A percentile compares a stretch with the other conserved stretches of the same genome.
These are phyloP conservation scores for Lathyrus sativus DNA, from an alignment of 306 rosid species.

Conservation along the genomic window DNA sequence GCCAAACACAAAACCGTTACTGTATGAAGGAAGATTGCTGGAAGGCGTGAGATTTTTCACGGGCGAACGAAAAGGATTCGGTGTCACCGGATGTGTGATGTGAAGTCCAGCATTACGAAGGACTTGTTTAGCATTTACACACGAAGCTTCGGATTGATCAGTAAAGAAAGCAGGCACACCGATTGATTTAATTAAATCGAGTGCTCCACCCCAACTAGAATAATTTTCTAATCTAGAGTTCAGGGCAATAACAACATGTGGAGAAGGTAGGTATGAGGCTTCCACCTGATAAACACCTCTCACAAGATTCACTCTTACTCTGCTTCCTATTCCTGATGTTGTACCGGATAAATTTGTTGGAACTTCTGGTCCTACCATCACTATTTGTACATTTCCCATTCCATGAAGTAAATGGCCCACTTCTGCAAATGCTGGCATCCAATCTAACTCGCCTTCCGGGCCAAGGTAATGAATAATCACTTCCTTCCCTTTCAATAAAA, in stretches of 20 bases:
- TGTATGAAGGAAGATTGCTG: constrained; percentile 61
- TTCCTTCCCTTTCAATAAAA: constrained; percentile 59
- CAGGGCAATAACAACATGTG: constrained; percentile 39
- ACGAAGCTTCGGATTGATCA: constrained; percentile 41
- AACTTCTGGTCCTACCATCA: constrained; percentile 46
- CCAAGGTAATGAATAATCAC: constrained; percentile 66
- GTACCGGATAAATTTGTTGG: constrained; percentile 39
- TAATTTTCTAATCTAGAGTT: constrained; percentile 39
- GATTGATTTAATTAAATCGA: constrained; percentile 39
- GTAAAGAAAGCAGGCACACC: constrained; percentile 42
- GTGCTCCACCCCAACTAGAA: constrained; percentile 41
- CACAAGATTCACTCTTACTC: constrained; percentile 45
- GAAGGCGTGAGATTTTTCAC: constrained; percentile 54
- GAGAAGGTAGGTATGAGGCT: constrained; percentile 40
- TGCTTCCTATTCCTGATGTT: constrained; percentile 45
- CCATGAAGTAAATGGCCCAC: constrained; percentile 66
- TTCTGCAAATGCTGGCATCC: constrained; percentile 69
- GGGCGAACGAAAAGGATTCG: constrained; percentile 67
- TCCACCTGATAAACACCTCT: constrained; percentile 46
- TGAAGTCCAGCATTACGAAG: constrained; percentile 42
- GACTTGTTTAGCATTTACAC: constrained; percentile 44
- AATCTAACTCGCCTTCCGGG: constrained; percentile 71
- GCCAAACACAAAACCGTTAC: constrained; percentile 66
- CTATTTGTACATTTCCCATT: constrained; percentile 54
- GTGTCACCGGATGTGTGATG: constrained; percentile 68